phyloP scores from a whole-genome alignment of 108 stramenopile genomes.

The Ochromonas danica region DNA sequence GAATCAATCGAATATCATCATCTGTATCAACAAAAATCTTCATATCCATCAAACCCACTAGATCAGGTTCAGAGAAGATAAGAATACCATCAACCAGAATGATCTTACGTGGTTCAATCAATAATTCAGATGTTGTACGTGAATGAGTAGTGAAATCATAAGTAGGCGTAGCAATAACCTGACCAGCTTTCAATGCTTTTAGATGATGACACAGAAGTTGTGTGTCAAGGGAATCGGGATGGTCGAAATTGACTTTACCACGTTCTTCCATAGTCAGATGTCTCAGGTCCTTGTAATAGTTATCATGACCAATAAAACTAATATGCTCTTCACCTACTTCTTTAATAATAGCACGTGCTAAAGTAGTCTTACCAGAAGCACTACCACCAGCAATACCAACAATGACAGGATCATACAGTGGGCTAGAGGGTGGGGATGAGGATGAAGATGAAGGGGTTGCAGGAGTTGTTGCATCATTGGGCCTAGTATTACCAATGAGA shows the following conservation, averaged over 20 bases:
- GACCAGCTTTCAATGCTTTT: constrained; percentile 63
- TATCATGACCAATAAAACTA: constrained; percentile 69
- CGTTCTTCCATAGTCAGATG: constrained; percentile 73
- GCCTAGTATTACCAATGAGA: not conserved
- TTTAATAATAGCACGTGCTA: constrained; percentile 68
- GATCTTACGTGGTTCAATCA: constrained; percentile 58
- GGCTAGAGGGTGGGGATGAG: not conserved
- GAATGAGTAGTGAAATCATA: constrained; percentile 85
- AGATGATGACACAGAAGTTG: constrained; percentile 75
- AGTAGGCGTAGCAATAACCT: constrained; percentile 69
- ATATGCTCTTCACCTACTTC: constrained; percentile 67
- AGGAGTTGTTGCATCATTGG: not conserved
- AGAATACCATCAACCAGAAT: constrained; percentile 88
- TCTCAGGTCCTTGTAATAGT: constrained; percentile 67
- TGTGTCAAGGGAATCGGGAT: constrained; percentile 88
- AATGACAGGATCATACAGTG: constrained; percentile 26
- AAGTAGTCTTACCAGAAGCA: constrained; percentile 68
- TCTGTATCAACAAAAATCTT: constrained; percentile 82
- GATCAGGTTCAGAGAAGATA: constrained; percentile 69
- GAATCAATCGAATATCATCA: constrained; percentile 72
- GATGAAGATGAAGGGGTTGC: not conserved
- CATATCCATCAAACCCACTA: constrained; percentile 75
- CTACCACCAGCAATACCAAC: constrained; percentile 56
- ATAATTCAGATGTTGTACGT: constrained; percentile 53
- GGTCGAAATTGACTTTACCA: constrained; percentile 81